Base-by-base conservation (phyloP, 768 basidiomycete species). In the Gloeophyllum trabeum region DNA sequence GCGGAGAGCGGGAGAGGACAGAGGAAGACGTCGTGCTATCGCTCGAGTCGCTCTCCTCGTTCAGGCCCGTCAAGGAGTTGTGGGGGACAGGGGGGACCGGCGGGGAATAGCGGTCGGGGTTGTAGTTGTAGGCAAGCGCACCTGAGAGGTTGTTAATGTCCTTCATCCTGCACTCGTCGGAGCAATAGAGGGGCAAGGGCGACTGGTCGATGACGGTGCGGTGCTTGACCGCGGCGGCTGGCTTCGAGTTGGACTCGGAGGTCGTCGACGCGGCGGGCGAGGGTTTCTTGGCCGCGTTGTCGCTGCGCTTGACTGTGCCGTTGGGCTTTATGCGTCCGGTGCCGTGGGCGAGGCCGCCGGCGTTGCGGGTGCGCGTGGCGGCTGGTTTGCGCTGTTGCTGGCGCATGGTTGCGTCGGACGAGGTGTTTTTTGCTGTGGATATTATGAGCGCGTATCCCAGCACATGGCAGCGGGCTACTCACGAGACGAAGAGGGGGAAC, bases 111-210 rank as follows among this genome's bases (percentile, higher is more conserved):
- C 64, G 63, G 47, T 64, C 59, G 22, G 73, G 75, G 48, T 74
- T 56, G 55, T 67, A 73, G 41, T 66, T 65, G 37, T 70, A 60
- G 40, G 56, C 61, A 25, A 62, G 13, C 20, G 36, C 62, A n/a
- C n/a, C n/a, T 18, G 48, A 46, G 30, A 46, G 37, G 35, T 41
- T 35, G 28, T 63, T 56, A 50, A 78, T 55, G 57, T 89, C 86
- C 30, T 62, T 61, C 32, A 78, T 57, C 46, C 73, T 68, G 55
- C 86, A 90, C 52, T 80, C 73, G 47, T 85, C 81, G 1, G 85
- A 88, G 61, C 86, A 90, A 63, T 90, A 89, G 45, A 89, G 71
- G 16, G 85, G 85, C 1, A 74, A 76, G n/a, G 83, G 85, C 1
- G 69, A 68, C 57, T 83, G 83, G 63, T 86, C 83, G 62, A 88